A percentile compares a stretch with the other conserved stretches of the same genome.
Evolutionary conservation across 768 basidiomycete species (phyloP).

Genomic region (Gautieria morchelliformis): DNA sequence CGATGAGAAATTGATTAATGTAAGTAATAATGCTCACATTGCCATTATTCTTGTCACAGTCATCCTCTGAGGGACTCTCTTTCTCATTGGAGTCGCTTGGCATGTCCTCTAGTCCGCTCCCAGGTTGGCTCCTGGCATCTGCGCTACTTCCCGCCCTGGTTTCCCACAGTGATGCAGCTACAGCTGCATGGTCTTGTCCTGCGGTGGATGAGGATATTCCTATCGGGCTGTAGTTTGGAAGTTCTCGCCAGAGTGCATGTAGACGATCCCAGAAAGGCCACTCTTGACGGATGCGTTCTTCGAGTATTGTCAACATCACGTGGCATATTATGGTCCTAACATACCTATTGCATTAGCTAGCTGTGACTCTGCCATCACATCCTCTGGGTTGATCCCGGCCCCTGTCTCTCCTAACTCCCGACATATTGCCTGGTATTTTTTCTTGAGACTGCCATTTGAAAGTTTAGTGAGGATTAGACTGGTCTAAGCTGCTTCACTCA

Average conservation of each 20-base stretch:
- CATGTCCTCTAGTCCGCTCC: too few species aligned
- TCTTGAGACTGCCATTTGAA: slow-evolving; percentile 3
- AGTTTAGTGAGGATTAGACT: slow-evolving; percentile 14
- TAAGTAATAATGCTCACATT: too few species aligned
- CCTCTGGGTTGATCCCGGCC: neutral
- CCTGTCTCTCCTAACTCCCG: neutral
- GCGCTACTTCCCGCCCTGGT: too few species aligned
- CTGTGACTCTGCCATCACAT: neutral
- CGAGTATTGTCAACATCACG: neutral
- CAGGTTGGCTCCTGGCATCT: too few species aligned
- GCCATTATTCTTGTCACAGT: too few species aligned
- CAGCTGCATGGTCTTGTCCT: neutral
- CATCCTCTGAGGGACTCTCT: too few species aligned
- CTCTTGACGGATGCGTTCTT: slow-evolving; percentile 7
- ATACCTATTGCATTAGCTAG: neutral
- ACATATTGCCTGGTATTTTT: neutral
- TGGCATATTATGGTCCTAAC: too few species aligned
- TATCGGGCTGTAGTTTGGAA: slow-evolving; percentile 23
- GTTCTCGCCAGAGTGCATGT: slow-evolving; percentile 21
- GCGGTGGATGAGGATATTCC: neutral
- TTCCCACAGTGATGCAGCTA: too few species aligned
- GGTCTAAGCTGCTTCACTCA: slow-evolving; percentile 11
- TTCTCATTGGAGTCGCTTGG: too few species aligned
- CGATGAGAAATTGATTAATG: too few species aligned
- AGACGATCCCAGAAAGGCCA: slow-evolving; percentile 24